Evolutionary conservation across 2,329 filamentous ascomycete genomes (phyloP), one percentile per base, ranked within the genome.

Genomic region (Ophiostoma ulmi): DNA sequence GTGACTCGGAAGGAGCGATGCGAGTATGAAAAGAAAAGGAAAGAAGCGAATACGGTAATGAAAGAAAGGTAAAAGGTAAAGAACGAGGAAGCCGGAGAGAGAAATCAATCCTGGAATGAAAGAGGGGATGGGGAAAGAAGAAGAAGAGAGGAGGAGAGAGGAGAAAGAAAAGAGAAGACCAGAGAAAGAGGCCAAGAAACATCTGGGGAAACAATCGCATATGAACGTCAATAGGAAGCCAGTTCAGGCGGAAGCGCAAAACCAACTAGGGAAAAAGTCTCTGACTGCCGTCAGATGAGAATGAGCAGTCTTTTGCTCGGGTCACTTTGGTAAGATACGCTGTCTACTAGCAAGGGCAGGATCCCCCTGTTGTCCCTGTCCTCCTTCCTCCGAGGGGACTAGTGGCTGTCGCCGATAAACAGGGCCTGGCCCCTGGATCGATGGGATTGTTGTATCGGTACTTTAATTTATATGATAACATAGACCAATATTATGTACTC

Each of bases 351-450:
- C 31, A 31, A 41, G 39, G 44, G 44, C 13, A 61, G 55, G 22
- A 10, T 61, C 6, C 22, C 22, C 44, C 31, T 52, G 44, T 52
- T 52, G 44, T 61, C 55, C 55, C 55, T 61, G 55, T 31, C 26
- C 58, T 35, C 13, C 11, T 61, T 61, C 26, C 22, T 61, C 13
- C 31, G 31, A 31, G 22, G 22, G 52, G 52, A n/a, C 20, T 17
- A 44, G 48, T 26, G n/a, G n/a, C 52, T 26, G 58, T 63, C 58
- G 58, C 55, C 55, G 55, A 61, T 35, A 17, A 14, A 61, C 26
- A 61, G 26, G 58, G n/a, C 52, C 69, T 71, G 52, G 67, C 70
- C 70, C 70, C 70, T 71, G 68, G 67, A 65, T 61, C 48, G 8
- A 65, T 61, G 36, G 8, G n/a, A 31, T 61, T 11, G 5, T 35